phyloP scores from a whole-genome alignment of 2,329 filamentous ascomycete species.

The Fusarium sp. region DNA sequence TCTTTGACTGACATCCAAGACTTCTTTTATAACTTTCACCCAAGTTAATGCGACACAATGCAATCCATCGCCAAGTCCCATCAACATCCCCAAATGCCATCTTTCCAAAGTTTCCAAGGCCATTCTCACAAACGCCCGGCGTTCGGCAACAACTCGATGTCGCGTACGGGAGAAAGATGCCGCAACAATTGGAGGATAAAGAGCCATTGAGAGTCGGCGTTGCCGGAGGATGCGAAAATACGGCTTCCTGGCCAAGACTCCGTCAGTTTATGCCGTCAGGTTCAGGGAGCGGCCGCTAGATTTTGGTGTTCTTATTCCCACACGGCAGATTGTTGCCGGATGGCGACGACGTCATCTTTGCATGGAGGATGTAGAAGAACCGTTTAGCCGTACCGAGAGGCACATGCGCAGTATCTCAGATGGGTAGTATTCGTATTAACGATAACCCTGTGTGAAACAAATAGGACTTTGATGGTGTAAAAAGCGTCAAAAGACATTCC shows the following conservation, averaged over 20 bases:
- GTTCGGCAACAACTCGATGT: not conserved
- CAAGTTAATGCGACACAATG: not conserved
- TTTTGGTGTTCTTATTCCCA: not conserved
- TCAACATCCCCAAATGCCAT: not conserved
- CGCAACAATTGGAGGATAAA: not conserved
- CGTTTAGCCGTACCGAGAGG: not conserved
- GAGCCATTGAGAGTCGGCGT: not conserved
- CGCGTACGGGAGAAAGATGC: not conserved
- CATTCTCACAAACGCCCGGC: not conserved
- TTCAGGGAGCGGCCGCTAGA: not conserved
- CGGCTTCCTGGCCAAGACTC: not conserved
- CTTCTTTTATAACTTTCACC: not conserved
- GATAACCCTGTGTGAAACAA: not conserved
- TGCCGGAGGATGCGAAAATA: not conserved
- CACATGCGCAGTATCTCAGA: not conserved
- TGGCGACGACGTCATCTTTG: not conserved
- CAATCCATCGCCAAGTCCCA: not conserved
- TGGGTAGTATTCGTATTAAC: not conserved
- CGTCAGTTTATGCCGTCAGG: not conserved
- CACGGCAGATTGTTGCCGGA: constrained; percentile 2
- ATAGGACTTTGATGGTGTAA: no score
- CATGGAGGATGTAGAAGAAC: not conserved
- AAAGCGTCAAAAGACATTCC: no score
- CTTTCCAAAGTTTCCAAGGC: not conserved
- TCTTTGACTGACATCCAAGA: not conserved